A percentile compares a stretch with the other conserved stretches of the same genome.
These are phyloP conservation scores for Quercus phellos DNA, from an alignment of 331 rosid genomes.

Conservation along the genomic window DNA sequence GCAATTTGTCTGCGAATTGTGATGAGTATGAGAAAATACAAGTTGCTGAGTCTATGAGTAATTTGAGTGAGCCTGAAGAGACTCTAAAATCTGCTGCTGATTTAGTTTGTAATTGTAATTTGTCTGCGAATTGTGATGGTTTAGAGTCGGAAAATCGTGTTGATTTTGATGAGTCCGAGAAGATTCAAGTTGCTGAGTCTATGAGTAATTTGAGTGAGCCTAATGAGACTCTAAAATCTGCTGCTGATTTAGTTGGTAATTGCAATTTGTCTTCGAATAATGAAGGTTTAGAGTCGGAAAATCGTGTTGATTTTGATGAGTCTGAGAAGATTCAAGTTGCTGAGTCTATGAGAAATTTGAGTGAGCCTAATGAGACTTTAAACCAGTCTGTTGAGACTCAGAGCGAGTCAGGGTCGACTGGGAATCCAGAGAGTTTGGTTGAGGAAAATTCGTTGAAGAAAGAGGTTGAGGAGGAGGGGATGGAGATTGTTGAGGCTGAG, in stretches of 20 bases:
- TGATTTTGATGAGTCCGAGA: background rate
- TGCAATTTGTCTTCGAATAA: background rate
- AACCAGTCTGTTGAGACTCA: background rate
- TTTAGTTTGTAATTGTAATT: background rate
- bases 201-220: background rate
- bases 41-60: no score
- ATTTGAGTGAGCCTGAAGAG: no score
- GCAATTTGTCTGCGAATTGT: background rate
- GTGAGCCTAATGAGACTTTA: background rate
- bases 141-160: background rate
- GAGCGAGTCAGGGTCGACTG: slow-evolving; percentile 11
- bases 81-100: no score
- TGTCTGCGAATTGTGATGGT: background rate
- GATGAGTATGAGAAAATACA: no score
- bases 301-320: background rate
- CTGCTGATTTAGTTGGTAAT: no score
- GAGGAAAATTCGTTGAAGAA: slow-evolving; percentile 15
- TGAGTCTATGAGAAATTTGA: background rate
- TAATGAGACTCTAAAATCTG: background rate
- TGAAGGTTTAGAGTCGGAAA: background rate
- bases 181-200: background rate
- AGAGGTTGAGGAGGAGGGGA: background rate
- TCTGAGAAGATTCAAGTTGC: background rate
- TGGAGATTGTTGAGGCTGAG: background rate
- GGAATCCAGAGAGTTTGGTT: background rate